Conservation (phyloP, 768 basidiomycete species). For the Mrakia gelida region DNA sequence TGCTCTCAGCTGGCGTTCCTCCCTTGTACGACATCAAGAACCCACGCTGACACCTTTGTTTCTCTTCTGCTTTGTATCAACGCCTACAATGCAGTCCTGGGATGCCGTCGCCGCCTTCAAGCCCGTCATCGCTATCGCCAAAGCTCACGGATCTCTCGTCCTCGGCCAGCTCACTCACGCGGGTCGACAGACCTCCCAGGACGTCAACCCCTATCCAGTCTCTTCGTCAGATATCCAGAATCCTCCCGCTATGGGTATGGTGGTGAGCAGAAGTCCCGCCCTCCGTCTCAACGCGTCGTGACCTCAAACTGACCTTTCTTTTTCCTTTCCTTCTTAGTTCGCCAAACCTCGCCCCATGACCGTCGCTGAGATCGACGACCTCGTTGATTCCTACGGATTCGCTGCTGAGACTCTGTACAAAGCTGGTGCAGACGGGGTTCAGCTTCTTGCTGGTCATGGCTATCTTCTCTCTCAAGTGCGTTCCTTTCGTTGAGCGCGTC, state of each 20-base stretch:
- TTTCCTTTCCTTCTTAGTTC: slow-evolving; percentile 25
- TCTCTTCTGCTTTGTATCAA: too few relatives aligned
- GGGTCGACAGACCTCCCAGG: slow-evolving; percentile 31
- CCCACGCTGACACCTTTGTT: not conserved
- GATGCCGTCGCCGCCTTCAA: slow-evolving; percentile 46
- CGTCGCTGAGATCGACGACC: slow-evolving; percentile 35
- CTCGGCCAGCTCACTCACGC: slow-evolving; percentile 38
- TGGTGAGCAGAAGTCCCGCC: not conserved
- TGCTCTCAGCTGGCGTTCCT: not conserved
- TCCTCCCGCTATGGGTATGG: slow-evolving; percentile 30
- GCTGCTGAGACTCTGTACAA: slow-evolving; percentile 35
- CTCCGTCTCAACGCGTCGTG: too few relatives aligned
- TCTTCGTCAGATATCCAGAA: slow-evolving; percentile 37
- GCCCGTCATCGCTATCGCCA: slow-evolving; percentile 37
- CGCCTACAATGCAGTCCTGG: slow-evolving; percentile 29
- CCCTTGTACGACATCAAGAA: too few relatives aligned
- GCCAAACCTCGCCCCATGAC: slow-evolving; percentile 36
- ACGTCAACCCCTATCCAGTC: slow-evolving; percentile 36
- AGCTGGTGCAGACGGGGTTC: slow-evolving; percentile 34
- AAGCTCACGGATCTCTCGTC: slow-evolving; percentile 37
- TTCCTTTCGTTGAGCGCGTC: too few relatives aligned
- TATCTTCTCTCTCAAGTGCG: slow-evolving; percentile 25
- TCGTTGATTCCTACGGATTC: slow-evolving; percentile 37
- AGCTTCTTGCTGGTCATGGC: slow-evolving; percentile 35
- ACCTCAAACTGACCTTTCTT: not conserved